Base-by-base conservation (phyloP, 495 filamentous ascomycete genomes). In the Talaromyces stipitatus region DNA sequence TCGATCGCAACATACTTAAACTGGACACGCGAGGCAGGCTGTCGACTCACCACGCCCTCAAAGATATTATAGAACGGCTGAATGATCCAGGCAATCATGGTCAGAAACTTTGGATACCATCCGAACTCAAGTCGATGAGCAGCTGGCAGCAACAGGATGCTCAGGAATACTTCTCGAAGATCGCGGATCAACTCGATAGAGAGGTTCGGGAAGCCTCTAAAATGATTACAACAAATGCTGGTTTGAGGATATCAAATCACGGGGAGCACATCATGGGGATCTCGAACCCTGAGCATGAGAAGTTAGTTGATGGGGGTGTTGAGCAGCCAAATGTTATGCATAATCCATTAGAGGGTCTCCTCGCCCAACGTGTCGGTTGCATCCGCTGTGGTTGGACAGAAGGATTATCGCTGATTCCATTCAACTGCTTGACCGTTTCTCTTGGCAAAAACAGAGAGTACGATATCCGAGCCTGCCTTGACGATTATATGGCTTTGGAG, bases 91-190 rank as follows among this genome's bases (percentile, higher is more conserved):
- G 70, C 22, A 89, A 87, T 63, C 80, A 85, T 60, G 89, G 89
- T 29, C 78, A 75, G 61, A 84, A 81, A 36, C 72, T 95, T 9
- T 94, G 89, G 89, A 88, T 89, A 16, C 87, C 88, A 0, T 68
- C 80, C 2, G 82, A 85, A 55, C 66, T 97, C 12, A 94, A 94
- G 65, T 88, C 81, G 11, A 90, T 97, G 85, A 91, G 85, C 65
- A 92, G 87, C 47, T 94, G 87, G 85, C 86, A 96, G 67, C 95
- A 99, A 64, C 95, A 99, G 65, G 95, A 99, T 74, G 95, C 95
- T 4, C 95, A 99, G 69, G 95, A 99, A 68, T 99, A 96, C 66
- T 96, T 89, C 55, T 90, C 91, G 16, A 95, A 92, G 62, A 73
- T 99, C 23, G 75, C 96, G 55, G 89, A 92, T 51, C 84, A 92